These are phyloP conservation scores for Microascus cirrosus DNA, from an alignment of 2,329 filamentous ascomycete genomes.

Conservation along the genomic window DNA sequence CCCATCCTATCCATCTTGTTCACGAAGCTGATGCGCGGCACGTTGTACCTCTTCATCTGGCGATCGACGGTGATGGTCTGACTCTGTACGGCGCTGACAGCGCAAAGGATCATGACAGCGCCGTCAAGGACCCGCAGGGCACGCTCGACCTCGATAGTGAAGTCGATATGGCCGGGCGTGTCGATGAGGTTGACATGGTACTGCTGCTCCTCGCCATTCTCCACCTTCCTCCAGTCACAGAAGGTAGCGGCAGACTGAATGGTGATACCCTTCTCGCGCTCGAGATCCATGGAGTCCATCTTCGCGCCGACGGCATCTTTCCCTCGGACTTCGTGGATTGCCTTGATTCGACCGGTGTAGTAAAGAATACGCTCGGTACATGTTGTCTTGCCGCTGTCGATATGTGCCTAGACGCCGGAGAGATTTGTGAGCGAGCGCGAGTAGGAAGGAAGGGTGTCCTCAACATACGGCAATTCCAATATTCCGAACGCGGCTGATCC, in stretches of 20 bases:
- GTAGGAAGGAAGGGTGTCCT: background rate
- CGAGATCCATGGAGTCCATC: conserved; percentile 99
- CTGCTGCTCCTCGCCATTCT: conserved; percentile 72
- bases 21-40: conserved; percentile 89
- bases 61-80: conserved; percentile 97
- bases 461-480: conserved; percentile 85
- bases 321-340: conserved; percentile 92
- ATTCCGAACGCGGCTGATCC: conserved; percentile 77
- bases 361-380: conserved; percentile 93
- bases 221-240: conserved; percentile 91
- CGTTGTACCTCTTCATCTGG: conserved; percentile 97
- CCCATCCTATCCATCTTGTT: conserved; percentile 99
- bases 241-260: conserved; percentile 98
- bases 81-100: conserved; percentile 91
- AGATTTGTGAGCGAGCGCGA: background rate
- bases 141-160: conserved; percentile 96
- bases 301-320: conserved; percentile 94
- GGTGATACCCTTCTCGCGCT: conserved; percentile 86
- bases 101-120: conserved; percentile 96
- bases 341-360: conserved; percentile 94
- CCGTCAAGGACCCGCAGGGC: conserved; percentile 90
- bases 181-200: conserved; percentile 99
- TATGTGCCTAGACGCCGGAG: conserved; percentile 64
- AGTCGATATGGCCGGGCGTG: conserved; percentile 96
- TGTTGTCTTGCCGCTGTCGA: conserved; percentile 97